Evolutionary conservation across 148 eudicot genomes (phyloP).

Genomic region (Spergularia bocconei): DNA sequence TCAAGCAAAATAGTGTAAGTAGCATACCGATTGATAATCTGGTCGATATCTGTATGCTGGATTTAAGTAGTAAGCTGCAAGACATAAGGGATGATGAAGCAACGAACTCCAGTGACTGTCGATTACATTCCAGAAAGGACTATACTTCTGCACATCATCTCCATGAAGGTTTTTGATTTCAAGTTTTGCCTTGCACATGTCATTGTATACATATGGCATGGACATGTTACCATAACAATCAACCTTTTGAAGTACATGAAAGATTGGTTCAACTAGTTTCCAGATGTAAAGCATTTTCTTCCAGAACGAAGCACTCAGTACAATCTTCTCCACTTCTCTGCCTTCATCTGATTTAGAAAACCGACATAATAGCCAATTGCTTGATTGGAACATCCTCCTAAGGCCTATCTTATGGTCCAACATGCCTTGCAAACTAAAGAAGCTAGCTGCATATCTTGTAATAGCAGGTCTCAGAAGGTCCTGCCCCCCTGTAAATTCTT

Average conservation of each 20-base stretch:
- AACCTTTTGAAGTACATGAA: conserved; percentile 66
- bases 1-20: conserved; percentile 12
- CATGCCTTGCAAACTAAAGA: conserved; percentile 61
- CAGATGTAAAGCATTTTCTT: conserved; percentile 68
- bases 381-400: conserved; percentile 76
- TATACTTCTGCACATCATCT: conserved; percentile 74
- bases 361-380: conserved; percentile 69
- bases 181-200: conserved; percentile 71
- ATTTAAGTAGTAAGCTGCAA: conserved; percentile 87
- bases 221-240: conserved; percentile 54
- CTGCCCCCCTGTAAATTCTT: conserved; percentile 74
- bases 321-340: conserved; percentile 74
- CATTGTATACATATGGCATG: conserved; percentile 77
- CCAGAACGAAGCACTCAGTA: conserved; percentile 74
- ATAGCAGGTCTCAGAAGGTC: conserved; percentile 74
- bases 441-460: conserved; percentile 63
- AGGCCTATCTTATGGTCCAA: conserved; percentile 63
- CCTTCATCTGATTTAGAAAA: conserved; percentile 78
- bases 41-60: conserved; percentile 80
- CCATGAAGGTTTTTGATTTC: conserved; percentile 62
- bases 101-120: conserved; percentile 67
- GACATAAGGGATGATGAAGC: conserved; percentile 67
- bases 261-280: conserved; percentile 72
- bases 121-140: conserved; percentile 76
- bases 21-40: conserved; percentile 70